Evolutionary conservation across 2,329 filamentous ascomycete species (phyloP), one percentile per base, ranked within the genome.

Genomic region (Curvularia spicifera): DNA sequence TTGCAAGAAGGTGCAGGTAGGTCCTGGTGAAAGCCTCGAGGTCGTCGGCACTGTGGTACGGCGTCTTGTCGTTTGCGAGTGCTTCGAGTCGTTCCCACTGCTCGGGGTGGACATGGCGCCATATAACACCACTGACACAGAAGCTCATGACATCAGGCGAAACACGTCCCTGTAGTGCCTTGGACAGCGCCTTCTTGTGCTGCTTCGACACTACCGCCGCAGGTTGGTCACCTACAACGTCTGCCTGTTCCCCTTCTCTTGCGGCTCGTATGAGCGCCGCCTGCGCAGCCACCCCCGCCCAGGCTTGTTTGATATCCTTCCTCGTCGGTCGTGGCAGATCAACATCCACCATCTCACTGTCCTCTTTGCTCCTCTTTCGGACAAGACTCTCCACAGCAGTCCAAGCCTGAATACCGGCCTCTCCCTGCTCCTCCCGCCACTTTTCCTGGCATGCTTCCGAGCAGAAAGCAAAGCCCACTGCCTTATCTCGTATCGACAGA

Each of bases 381-480:
- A 71, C 68, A 10, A 78, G 47, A 37, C 59, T 68, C 57, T 78
- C 75, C 3, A 77, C 73, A 1, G 66, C 70, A 13, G 59, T 67
- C 75, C 75, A 77, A 1, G 73, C 71, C 31, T 71, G 52, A n/a
- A 76, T 49, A 0, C 76, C 76, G 4, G 73, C 26, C 8, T 64
- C 53, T 9, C 71, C 69, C 18, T 66, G 51, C 18, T 64, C 66
- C 40, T 71, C 59, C 18, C 57, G 64, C 80, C 80, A 83, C 29
- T 47, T 48, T 3, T 55, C 50, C 29, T 71, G 69, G 60, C 81
- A 83, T 2, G 62, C 58, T 5, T 57, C 47, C 0, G 69, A 69
- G 67, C 81, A 83, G 52, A 81, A 83, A 0, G 76, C 78, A 59
- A 80, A 79, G 3, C 79, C 79, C 22, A 76, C 68, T 1, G 57